phyloP scores from a whole-genome alignment of 352 stramenopile genomes.

The Pythium rhizo-oryzae region DNA sequence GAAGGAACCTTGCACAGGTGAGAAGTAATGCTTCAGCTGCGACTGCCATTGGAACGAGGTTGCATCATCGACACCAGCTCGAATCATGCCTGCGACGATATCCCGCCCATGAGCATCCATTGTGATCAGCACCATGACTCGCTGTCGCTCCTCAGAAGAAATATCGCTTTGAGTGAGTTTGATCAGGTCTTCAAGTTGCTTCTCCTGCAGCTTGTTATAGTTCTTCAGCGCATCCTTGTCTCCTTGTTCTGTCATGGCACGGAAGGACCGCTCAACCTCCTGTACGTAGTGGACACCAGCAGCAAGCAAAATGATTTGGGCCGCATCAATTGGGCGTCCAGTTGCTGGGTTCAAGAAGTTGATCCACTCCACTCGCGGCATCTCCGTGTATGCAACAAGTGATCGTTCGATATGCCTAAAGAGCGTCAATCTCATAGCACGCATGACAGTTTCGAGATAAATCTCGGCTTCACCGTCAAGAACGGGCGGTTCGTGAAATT shows the following conservation, averaged over 20 bases:
- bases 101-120: conserved; percentile 95
- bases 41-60: conserved; percentile 95
- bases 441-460: conserved; percentile 96
- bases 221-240: conserved; percentile 87
- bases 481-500: conserved; percentile 91
- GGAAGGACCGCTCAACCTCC: conserved; percentile 90
- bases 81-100: conserved; percentile 96
- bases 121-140: conserved; percentile 96
- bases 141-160: conserved; percentile 90
- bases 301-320: conserved; percentile 94
- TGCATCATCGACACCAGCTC: conserved; percentile 80
- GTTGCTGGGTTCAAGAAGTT: conserved; percentile 90
- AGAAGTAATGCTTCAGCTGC: conserved; percentile 96
- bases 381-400: conserved; percentile 89
- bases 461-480: conserved; percentile 97
- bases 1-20: conserved; percentile 86
- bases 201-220: conserved; percentile 93
- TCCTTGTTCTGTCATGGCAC: conserved; percentile 57
- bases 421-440: conserved; percentile 93
- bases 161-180: conserved; percentile 92
- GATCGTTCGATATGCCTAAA: conserved; percentile 95
- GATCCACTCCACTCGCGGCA: conserved; percentile 95
- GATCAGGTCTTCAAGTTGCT: conserved; percentile 95
- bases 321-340: conserved; percentile 91
- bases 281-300: conserved; percentile 94